Percentiles rank a stretch among this genome's conserved stretches.
phyloP scores from a whole-genome alignment of 768 basidiomycete genomes.

The Lactarius evosmus region DNA sequence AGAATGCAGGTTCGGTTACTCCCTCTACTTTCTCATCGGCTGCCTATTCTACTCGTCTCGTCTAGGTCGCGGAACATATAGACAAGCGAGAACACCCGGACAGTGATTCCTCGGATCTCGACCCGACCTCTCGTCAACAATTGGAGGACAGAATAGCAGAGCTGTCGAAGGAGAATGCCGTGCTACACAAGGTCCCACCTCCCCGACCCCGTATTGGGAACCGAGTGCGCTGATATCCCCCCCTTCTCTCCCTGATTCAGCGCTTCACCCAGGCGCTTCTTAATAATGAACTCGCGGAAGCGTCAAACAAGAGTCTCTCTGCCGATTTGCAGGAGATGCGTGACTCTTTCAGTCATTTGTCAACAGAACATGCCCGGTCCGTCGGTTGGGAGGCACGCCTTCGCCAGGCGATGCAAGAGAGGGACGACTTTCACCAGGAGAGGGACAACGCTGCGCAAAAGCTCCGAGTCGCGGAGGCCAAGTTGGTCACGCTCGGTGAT shows the following conservation, averaged over 20 bases:
- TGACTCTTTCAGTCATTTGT: slow-evolving; percentile 60
- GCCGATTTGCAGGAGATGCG: slow-evolving; percentile 75
- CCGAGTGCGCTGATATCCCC: slow-evolving; percentile 20
- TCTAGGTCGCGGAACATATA: slow-evolving; percentile 28
- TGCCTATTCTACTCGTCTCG: background rate
- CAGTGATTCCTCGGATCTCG: slow-evolving; percentile 17
- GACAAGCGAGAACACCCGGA: slow-evolving; percentile 1
- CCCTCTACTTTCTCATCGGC: background rate
- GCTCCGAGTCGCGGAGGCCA: slow-evolving; percentile 64
- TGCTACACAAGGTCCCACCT: slow-evolving; percentile 54
- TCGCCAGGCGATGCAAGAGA: slow-evolving; percentile 62
- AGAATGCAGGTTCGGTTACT: slow-evolving; percentile 56
- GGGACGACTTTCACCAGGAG: slow-evolving; percentile 83
- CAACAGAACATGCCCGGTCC: slow-evolving; percentile 64
- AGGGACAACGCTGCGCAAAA: slow-evolving; percentile 65
- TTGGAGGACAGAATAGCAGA: slow-evolving; percentile 37
- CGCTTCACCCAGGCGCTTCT: slow-evolving; percentile 74
- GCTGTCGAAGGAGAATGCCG: slow-evolving; percentile 54
- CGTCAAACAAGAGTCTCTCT: slow-evolving; percentile 68
- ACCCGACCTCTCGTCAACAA: slow-evolving; percentile 28
- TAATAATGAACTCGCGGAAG: slow-evolving; percentile 78
- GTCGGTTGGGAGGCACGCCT: slow-evolving; percentile 69
- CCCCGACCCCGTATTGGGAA: background rate
- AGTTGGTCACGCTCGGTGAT: slow-evolving; percentile 60
- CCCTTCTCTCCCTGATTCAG: slow-evolving; percentile 38